A percentile compares a stretch with the other conserved stretches of the same genome.
These are phyloP conservation scores for Eutrema salsugineum DNA, from an alignment of 441 rosid genomes.

Conservation along the genomic window DNA sequence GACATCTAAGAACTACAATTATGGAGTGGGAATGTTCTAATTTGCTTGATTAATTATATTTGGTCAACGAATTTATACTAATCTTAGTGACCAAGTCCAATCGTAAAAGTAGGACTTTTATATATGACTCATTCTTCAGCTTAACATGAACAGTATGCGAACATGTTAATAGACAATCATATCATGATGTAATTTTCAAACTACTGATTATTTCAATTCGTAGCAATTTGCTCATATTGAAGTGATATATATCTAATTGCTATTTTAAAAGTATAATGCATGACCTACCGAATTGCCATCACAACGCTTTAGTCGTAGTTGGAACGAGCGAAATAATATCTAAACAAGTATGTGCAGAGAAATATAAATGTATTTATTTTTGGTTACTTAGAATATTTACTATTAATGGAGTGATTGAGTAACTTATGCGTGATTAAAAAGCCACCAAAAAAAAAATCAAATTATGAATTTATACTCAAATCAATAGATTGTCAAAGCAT, in stretches of 20 bases:
- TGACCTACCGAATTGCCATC: not conserved
- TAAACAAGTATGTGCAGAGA: not conserved
- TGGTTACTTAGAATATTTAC: not conserved
- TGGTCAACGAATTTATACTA: conserved; percentile 6
- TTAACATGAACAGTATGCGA: not conserved
- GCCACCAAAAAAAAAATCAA: not conserved
- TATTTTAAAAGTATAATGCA: not conserved
- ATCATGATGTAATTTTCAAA: not conserved
- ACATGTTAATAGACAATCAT: not conserved
- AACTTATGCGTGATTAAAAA: not conserved
- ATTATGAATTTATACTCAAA: not conserved
- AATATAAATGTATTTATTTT: not conserved
- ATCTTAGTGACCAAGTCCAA: conserved; percentile 19
- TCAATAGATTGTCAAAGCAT: not conserved
- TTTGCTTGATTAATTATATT: conserved; percentile 2
- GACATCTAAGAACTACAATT: not conserved
- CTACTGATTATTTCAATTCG: not conserved
- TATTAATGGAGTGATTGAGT: not conserved
- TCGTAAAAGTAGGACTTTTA: conserved; percentile 21
- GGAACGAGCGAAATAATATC: not conserved
- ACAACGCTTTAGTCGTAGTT: not conserved
- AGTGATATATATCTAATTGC: not conserved
- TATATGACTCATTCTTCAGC: conserved; percentile 23
- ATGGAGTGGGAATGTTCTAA: not conserved
- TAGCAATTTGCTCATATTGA: not conserved